Evolutionary conservation across 306 rosid genomes (phyloP).

Genomic region (Calophaca sinica): DNA sequence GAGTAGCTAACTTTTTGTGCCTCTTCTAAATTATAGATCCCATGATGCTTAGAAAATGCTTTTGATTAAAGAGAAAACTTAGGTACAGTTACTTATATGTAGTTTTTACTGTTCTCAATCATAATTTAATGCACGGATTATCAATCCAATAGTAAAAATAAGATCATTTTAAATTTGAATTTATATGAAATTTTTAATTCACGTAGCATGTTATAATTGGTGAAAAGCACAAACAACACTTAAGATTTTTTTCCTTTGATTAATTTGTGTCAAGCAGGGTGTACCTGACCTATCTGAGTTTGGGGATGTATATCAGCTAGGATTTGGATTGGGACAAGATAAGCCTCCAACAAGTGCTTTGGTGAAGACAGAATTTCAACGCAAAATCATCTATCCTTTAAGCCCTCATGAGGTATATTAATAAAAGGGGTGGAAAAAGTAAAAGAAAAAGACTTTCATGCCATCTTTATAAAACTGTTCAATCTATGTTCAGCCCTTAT

Average conservation of each 20-base stretch:
- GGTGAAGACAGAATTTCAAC: constrained; percentile 76
- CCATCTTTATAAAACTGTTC: constrained; percentile 14
- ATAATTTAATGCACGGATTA: no score
- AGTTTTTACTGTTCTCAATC: no score
- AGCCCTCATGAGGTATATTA: constrained; percentile 76
- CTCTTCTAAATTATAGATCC: neutral
- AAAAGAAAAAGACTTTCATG: neutral
- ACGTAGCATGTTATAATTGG: no score
- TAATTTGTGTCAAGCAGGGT: constrained; percentile 58
- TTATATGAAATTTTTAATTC: no score
- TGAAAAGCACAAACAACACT: no score
- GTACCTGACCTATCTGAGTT: constrained; percentile 77
- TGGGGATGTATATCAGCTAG: constrained; percentile 72
- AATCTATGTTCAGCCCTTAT: constrained; percentile 35
- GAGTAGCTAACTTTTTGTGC: constrained; percentile 23
- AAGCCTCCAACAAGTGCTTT: constrained; percentile 81
- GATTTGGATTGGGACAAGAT: constrained; percentile 74
- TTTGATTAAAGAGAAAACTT: no score
- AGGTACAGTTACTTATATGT: no score
- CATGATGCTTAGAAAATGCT: no score
- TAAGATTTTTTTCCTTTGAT: no score
- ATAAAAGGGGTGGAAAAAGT: neutral
- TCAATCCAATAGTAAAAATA: no score
- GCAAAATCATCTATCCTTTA: constrained; percentile 64
- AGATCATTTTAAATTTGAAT: no score